A percentile compares a stretch with the other conserved stretches of the same genome.
Conservation (phyloP, 2,329 filamentous ascomycete genomes). For the Ceratocystis papillata region DNA sequence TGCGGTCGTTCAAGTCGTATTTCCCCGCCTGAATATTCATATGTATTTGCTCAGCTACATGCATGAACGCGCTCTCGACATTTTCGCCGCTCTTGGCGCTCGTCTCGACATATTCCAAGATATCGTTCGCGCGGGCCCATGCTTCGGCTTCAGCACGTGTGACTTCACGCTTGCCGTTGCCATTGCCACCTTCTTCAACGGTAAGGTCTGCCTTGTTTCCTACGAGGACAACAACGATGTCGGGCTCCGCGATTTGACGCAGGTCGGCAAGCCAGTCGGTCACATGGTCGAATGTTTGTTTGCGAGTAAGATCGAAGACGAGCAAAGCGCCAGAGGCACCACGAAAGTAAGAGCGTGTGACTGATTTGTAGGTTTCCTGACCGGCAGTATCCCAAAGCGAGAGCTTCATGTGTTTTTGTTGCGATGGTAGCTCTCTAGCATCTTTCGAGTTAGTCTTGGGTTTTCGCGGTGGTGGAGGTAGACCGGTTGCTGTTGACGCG, state of each 20-base stretch:
- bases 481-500: conserved; percentile 30
- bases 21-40: conserved; percentile 91
- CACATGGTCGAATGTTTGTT: conserved; percentile 74
- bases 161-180: conserved; percentile 58
- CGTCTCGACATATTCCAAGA: conserved; percentile 91
- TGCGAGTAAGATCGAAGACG: conserved; percentile 87
- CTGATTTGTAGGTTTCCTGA: conserved; percentile 94
- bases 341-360: conserved; percentile 87
- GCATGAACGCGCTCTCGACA: conserved; percentile 84
- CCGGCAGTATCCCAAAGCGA: conserved; percentile 93
- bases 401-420: conserved; percentile 78
- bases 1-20: conserved; percentile 87
- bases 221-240: conserved; percentile 87
- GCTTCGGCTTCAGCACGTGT: conserved; percentile 72
- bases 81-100: conserved; percentile 91
- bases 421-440: conserved; percentile 23
- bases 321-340: conserved; percentile 62
- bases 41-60: conserved; percentile 91
- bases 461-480: conserved; percentile 44
- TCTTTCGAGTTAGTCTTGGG: conserved; percentile 26
- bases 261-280: conserved; percentile 92
- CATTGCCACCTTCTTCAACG: conserved; percentile 28
- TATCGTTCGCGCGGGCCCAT: conserved; percentile 76
- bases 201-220: conserved; percentile 90
- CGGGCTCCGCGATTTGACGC: conserved; percentile 85